These are phyloP conservation scores for Penicillium rolfsii DNA, from an alignment of 2,329 filamentous ascomycete genomes.

Conservation along the genomic window DNA sequence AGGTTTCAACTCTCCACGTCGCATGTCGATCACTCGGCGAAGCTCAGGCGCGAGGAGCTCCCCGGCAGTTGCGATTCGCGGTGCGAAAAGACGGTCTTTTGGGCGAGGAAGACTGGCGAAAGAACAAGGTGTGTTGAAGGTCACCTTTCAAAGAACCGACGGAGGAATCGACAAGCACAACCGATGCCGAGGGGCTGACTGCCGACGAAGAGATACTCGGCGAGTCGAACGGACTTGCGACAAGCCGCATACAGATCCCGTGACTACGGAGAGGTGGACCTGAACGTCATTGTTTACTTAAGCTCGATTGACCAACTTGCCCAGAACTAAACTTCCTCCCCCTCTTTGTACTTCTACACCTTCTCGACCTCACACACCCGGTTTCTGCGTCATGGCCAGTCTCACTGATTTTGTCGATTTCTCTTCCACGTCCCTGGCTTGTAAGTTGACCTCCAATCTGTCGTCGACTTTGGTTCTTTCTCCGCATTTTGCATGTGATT, in stretches of 20 bases:
- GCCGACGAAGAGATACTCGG: conserved; percentile 5
- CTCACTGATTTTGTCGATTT: conserved; percentile 60
- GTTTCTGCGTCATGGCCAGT: conserved; percentile 35
- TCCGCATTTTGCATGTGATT: conserved; percentile 37
- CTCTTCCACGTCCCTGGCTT: conserved; percentile 65
- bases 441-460: conserved; percentile 52
- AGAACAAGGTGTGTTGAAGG: background rate
- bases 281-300: conserved; percentile 35
- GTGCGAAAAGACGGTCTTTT: conserved; percentile 2
- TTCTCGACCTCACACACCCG: conserved; percentile 3
- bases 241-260: conserved; percentile 23
- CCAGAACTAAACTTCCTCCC: conserved; percentile 1
- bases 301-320: conserved; percentile 19
- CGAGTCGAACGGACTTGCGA: conserved; percentile 12
- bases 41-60: conserved; percentile 22
- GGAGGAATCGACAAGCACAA: background rate
- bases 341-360: conserved; percentile 9
- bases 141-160: background rate
- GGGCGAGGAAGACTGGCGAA: conserved; percentile 2
- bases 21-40: conserved; percentile 38
- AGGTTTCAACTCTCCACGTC: conserved; percentile 48
- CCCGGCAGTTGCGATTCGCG: conserved; percentile 16
- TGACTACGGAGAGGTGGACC: conserved; percentile 19
- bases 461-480: conserved; percentile 9
- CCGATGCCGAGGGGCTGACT: background rate